A percentile compares a stretch with the other conserved stretches of the same genome.
Conservation (phyloP, 176 grass and related monocot species). For the Elaeis guineensis region DNA sequence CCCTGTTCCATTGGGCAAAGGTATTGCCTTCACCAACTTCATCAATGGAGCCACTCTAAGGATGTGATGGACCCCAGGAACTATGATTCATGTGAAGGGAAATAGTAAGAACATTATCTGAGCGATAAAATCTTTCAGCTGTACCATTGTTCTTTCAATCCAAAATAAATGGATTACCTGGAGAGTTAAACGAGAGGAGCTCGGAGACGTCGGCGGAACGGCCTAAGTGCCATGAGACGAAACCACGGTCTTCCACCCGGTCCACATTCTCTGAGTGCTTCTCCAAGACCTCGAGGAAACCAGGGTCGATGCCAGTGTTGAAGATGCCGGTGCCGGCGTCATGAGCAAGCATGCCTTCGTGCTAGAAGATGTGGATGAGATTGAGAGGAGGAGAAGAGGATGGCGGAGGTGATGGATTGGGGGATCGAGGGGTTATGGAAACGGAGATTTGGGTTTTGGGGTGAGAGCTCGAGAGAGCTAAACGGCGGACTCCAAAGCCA, state of each 20-base stretch:
- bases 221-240: constrained; percentile 68
- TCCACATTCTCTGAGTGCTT: constrained; percentile 82
- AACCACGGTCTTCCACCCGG: constrained; percentile 81
- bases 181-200: constrained; percentile 65
- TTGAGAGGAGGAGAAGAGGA: background rate
- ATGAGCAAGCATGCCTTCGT: constrained; percentile 88
- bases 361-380: constrained; percentile 53
- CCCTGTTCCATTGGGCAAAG: constrained; percentile 81
- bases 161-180: constrained; percentile 21
- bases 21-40: constrained; percentile 66
- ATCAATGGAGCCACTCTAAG: constrained; percentile 41
- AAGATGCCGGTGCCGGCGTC: constrained; percentile 71
- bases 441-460: no score
- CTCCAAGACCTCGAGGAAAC: constrained; percentile 88
- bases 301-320: constrained; percentile 65
- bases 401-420: no score
- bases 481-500: no score
- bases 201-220: constrained; percentile 40
- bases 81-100: constrained; percentile 90
- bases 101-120: constrained; percentile 47
- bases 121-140: constrained; percentile 69
- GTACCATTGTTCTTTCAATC: constrained; percentile 35
- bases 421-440: no score
- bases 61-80: constrained; percentile 73
- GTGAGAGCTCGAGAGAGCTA: no score